These are phyloP conservation scores for Ceratocystis harringtonii DNA, from an alignment of 2,329 filamentous ascomycete species.

Conservation along the genomic window DNA sequence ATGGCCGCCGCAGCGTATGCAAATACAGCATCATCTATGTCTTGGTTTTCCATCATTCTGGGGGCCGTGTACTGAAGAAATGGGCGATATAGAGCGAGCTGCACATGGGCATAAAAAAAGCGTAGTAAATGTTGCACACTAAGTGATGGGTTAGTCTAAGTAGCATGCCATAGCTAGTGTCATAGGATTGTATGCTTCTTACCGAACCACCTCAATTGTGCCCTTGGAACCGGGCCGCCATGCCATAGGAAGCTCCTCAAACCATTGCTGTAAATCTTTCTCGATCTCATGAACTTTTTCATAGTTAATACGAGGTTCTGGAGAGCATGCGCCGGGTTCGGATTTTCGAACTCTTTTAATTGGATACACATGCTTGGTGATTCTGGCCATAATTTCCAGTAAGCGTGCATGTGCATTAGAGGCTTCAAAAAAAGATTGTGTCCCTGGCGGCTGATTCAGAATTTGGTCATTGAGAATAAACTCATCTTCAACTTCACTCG, in stretches of 20 bases:
- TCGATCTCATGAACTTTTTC: slow-evolving; percentile 50
- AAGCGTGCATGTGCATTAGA: slow-evolving; percentile 51
- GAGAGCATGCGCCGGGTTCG: slow-evolving; percentile 27
- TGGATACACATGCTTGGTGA: slow-evolving; percentile 49
- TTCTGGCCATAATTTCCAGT: slow-evolving; percentile 48
- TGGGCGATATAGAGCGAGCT: slow-evolving; percentile 68
- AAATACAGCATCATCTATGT: slow-evolving; percentile 62
- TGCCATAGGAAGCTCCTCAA: slow-evolving; percentile 52
- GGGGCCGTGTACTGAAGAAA: slow-evolving; percentile 73
- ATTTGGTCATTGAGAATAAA: slow-evolving; percentile 48
- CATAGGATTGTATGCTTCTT: slow-evolving; percentile 24
- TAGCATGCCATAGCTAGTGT: not conserved
- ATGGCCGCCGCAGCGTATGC: slow-evolving; percentile 51
- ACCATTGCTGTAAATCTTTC: slow-evolving; percentile 46
- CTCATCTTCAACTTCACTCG: slow-evolving; percentile 51
- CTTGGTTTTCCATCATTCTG: slow-evolving; percentile 37
- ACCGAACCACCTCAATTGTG: slow-evolving; percentile 60
- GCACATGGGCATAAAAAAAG: slow-evolving; percentile 69
- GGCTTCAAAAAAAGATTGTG: slow-evolving; percentile 45
- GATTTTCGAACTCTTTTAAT: slow-evolving; percentile 21
- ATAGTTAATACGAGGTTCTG: slow-evolving; percentile 44
- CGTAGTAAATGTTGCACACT: slow-evolving; percentile 60
- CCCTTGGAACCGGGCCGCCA: slow-evolving; percentile 70
- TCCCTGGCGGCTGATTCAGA: slow-evolving; percentile 37
- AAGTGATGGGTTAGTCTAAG: not conserved